Percentiles rank a stretch among this genome's conserved stretches.
Conservation (phyloP, 306 rosid species). For the Lupinus albus region DNA sequence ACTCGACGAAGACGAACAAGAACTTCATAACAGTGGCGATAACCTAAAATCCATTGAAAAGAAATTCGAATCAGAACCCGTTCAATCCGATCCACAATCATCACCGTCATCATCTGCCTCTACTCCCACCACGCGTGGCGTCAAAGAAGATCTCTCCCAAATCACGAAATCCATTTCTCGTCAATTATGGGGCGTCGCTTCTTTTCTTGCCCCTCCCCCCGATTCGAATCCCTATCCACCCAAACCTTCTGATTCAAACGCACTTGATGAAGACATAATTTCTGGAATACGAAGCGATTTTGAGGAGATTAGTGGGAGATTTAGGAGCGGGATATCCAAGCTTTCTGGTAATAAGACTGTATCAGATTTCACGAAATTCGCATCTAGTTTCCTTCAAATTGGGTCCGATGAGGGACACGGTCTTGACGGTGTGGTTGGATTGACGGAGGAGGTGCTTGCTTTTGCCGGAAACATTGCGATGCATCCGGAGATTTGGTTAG, state of each 20-base stretch:
- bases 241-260: conserved; percentile 31
- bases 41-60: conserved; percentile 44
- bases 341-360: conserved; percentile 66
- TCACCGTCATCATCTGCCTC: conserved; percentile 47
- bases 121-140: conserved; percentile 64
- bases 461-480: conserved; percentile 67
- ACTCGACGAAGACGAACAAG: conserved; percentile 58
- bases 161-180: conserved; percentile 69
- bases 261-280: conserved; percentile 68
- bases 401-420: conserved; percentile 61
- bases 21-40: conserved; percentile 8
- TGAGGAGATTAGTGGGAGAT: conserved; percentile 79
- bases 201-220: conserved; percentile 89
- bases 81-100: conserved; percentile 44
- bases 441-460: conserved; percentile 72
- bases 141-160: conserved; percentile 83
- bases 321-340: conserved; percentile 82
- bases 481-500: conserved; percentile 92
- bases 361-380: conserved; percentile 85
- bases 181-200: conserved; percentile 88
- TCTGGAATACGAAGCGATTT: conserved; percentile 91
- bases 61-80: conserved; percentile 33
- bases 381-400: conserved; percentile 80
- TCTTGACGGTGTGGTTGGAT: conserved; percentile 61
- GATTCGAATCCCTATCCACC: conserved; percentile 38